Base-by-base conservation (phyloP, 1,284 basidiomycete genomes). In the Melampsora abietis-canadensis region DNA sequence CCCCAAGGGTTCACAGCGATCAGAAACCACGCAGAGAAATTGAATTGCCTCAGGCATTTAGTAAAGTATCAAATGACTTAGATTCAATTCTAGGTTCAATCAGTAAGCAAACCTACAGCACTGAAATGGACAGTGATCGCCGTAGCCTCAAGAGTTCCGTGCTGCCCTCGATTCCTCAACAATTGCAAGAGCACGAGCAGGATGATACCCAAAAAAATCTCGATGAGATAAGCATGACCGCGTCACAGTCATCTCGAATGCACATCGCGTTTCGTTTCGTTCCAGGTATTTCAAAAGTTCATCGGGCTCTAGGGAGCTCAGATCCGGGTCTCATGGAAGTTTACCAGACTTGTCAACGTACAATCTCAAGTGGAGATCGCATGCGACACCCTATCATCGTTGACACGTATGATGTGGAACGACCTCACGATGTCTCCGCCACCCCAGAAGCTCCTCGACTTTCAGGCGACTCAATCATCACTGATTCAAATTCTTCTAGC, bases 301-400 rank as follows among this genome's bases (percentile, higher is more conserved):
- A 54, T n/a, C 51, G 51, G 19, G 51, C n/a, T 54, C 14, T 54
- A 21, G 51, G 27, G 2, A 54, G 51, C 27, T 21, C 51, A 21
- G n/a, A 54, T 54, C 51, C 51, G n/a, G 51, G 51, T 4, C 27
- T 54, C 7, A 54, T 54, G 51, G 51, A 54, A 54, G 51, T 54
- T 7, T 54, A 54, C 14, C 51, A 54, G 27, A 54, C 51, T 21
- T 54, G 51, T 54, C 51, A 54, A 54, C 51, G 51, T 8, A 54
- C 51, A 54, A 54, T 54, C 8, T 54, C 51, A 27, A 54, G 51
- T 54, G 51, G 51, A 54, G 51, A 54, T 54, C 51, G 51, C 15
- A 54, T 54, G 51, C 51, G 51, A 21, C 51, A 54, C 4, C 51
- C 51, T 21, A 54, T 54, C 27, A 21, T 54, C 7, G 51, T 54